These are phyloP conservation scores for Phalaenopsis equestris DNA, from an alignment of 106 monocot genomes.

Conservation along the genomic window DNA sequence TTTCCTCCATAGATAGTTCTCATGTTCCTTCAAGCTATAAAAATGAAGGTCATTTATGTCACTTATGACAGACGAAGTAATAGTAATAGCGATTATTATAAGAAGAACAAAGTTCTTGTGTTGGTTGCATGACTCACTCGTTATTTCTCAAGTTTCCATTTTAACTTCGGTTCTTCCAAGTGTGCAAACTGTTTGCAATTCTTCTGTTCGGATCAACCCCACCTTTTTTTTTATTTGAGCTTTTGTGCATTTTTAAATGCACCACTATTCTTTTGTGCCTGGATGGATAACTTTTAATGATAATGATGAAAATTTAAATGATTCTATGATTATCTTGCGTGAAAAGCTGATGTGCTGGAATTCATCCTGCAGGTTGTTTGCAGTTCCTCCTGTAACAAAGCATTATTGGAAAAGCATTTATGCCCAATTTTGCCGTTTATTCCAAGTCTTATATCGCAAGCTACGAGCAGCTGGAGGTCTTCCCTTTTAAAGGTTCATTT, in stretches of 20 bases:
- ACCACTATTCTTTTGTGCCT: not conserved
- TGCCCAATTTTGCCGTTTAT: constrained; percentile 32
- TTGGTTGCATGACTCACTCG: too few species aligned
- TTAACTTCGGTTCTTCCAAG: too few species aligned
- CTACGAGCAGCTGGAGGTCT: constrained; percentile 27
- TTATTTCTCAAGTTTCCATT: too few species aligned
- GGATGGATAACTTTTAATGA: not conserved
- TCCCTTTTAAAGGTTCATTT: constrained; percentile 45
- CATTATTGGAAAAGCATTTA: constrained; percentile 37
- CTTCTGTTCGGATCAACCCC: too few species aligned
- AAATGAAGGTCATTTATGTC: too few species aligned
- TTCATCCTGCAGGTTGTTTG: constrained; percentile 26
- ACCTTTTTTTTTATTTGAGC: not conserved
- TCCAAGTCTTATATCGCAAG: constrained; percentile 36
- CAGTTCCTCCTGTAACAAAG: constrained; percentile 9
- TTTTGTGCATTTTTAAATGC: not conserved
- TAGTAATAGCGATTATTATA: too few species aligned
- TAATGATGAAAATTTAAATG: not conserved
- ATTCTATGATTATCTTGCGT: not conserved
- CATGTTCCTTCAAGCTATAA: too few species aligned
- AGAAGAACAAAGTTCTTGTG: too few species aligned
- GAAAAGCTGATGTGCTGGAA: not conserved
- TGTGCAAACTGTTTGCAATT: too few species aligned
- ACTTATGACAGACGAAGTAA: too few species aligned
- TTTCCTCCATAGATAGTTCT: too few species aligned